These are phyloP conservation scores for Rheum nobile DNA, from an alignment of 148 eudicot genomes.

Conservation along the genomic window DNA sequence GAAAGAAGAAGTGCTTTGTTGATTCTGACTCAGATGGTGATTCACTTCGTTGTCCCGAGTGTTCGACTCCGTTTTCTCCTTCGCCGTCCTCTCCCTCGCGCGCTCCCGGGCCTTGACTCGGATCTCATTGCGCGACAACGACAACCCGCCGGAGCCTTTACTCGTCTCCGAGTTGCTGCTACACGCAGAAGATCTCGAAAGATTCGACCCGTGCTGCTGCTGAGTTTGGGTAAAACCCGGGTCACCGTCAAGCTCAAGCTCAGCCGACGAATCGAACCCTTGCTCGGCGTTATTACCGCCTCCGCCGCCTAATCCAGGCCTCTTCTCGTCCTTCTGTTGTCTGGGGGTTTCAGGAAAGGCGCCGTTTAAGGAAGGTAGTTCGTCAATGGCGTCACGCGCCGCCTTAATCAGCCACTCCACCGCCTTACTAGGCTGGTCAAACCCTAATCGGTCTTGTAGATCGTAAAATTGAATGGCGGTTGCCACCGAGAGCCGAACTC, in stretches of 20 bases:
- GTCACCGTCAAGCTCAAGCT: conserved; percentile 24
- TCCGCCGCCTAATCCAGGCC: conserved; percentile 7
- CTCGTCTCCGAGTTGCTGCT: conserved; percentile 81
- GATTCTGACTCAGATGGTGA: conserved; percentile 19
- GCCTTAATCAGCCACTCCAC: conserved; percentile 90
- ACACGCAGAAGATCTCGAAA: conserved; percentile 45
- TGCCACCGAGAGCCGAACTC: conserved; percentile 66
- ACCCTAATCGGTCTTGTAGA: conserved; percentile 71
- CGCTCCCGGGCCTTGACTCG: conserved; percentile 69
- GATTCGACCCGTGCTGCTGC: conserved; percentile 20
- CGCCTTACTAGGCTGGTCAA: conserved; percentile 90
- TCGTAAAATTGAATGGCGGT: conserved; percentile 92
- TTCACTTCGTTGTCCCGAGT: conserved; percentile 13
- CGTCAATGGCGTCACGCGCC: conserved; percentile 55
- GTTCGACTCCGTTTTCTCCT: conserved; percentile 38
- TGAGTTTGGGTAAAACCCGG: conserved; percentile 10
- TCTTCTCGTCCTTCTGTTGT: conserved; percentile 32
- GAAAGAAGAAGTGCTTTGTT: conserved; percentile 46
- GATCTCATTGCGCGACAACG: conserved; percentile 52
- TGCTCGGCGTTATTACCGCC: conserved; percentile 9
- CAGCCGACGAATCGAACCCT: conserved; percentile 20
- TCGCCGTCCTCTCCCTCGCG: conserved; percentile 60
- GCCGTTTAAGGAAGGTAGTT: conserved; percentile 53
- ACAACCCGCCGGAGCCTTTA: conserved; percentile 71
- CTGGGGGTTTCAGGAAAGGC: conserved; percentile 44